phyloP scores from a whole-genome alignment of 208 protist genomes.

The Crithidia mellificae region DNA sequence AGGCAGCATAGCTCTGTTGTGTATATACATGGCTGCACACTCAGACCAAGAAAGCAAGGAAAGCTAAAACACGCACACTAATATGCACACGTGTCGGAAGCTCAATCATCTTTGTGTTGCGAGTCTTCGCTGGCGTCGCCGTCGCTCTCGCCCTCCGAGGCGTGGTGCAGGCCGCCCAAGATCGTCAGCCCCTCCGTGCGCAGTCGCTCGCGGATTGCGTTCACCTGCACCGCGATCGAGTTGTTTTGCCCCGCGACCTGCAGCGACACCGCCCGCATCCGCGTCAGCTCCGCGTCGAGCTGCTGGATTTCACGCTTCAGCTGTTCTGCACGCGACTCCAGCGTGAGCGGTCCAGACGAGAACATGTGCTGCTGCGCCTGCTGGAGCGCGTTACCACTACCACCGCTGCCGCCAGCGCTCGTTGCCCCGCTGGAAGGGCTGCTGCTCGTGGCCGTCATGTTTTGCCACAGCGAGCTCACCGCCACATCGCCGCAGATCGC shows the following conservation, averaged over 20 bases:
- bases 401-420: background rate
- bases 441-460: background rate
- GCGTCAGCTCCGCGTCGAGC: constrained; percentile 59
- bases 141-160: constrained; percentile 4
- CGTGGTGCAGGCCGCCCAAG: constrained; percentile 49
- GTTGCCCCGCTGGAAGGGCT: no score
- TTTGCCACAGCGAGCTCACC: constrained; percentile 12
- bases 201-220: constrained; percentile 52
- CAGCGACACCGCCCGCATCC: constrained; percentile 44
- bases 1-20: background rate
- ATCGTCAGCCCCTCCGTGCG: constrained; percentile 55
- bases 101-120: background rate
- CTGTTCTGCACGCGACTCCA: constrained; percentile 27
- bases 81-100: no score
- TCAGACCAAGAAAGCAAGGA: no score
- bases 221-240: constrained; percentile 53
- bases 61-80: no score
- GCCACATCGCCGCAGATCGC: constrained; percentile 55
- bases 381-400: no score
- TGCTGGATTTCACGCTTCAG: constrained; percentile 54
- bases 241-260: constrained; percentile 63
- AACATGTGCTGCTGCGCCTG: background rate
- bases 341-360: background rate
- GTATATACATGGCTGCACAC: no score
- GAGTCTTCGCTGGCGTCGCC: constrained; percentile 8